Evolutionary conservation across 495 filamentous ascomycete species (phyloP).

Genomic region (Alectoria sarmentosa): DNA sequence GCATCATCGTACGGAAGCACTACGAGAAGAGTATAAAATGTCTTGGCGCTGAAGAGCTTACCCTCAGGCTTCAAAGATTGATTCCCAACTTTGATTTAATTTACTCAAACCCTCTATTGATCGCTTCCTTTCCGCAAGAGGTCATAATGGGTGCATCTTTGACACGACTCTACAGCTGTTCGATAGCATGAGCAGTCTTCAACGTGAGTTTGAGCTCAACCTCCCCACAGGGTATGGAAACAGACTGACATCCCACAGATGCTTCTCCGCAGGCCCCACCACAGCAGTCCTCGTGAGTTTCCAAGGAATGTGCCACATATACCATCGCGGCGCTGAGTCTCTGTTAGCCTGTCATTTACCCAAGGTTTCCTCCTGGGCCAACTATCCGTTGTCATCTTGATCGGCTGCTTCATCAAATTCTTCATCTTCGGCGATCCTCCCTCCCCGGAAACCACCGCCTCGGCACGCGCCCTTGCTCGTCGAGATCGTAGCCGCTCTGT

Average conservation of each 20-base stretch:
- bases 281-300: conserved; percentile 42
- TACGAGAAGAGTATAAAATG: not conserved
- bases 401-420: conserved; percentile 97
- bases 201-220: not conserved
- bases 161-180: not conserved
- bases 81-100: no score
- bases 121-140: not conserved
- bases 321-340: not conserved
- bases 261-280: conserved; percentile 16
- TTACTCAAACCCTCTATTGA: no score
- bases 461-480: conserved; percentile 60
- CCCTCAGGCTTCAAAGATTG: no score
- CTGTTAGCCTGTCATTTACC: conserved; percentile 78
- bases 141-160: conserved; percentile 7
- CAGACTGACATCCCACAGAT: conserved; percentile 20
- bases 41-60: conserved; percentile 2
- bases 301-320: conserved; percentile 6
- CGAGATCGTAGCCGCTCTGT: conserved; percentile 63
- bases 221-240: no score
- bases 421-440: conserved; percentile 98
- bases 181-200: conserved; percentile 24
- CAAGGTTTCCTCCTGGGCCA: conserved; percentile 92
- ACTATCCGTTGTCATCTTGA: conserved; percentile 78
- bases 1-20: no score
- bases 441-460: conserved; percentile 63